Evolutionary conservation across 805 yeast species (phyloP).

Genomic region (Kluyveromyces starmeri): DNA sequence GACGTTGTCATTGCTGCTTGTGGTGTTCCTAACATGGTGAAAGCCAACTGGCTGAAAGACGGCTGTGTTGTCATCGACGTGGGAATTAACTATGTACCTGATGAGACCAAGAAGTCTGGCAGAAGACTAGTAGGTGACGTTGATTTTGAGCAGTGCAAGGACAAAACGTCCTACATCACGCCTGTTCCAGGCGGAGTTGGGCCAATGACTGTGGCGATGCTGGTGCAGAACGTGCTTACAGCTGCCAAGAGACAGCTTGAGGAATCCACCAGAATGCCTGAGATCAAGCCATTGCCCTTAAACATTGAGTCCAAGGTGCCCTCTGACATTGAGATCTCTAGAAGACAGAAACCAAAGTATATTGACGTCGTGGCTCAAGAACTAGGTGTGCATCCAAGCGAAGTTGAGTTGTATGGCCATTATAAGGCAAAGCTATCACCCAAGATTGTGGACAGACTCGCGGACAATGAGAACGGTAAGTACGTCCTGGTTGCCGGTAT

Average conservation of each 20-base stretch:
- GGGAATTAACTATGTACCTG: constrained; percentile 85
- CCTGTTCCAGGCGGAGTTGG: constrained; percentile 99
- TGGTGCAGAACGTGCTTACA: constrained; percentile 68
- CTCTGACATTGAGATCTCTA: constrained; percentile 81
- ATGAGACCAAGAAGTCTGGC: constrained; percentile 66
- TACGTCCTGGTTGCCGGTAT: constrained; percentile 93
- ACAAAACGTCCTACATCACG: constrained; percentile 60
- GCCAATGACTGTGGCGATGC: constrained; percentile 98
- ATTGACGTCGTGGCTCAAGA: constrained; percentile 69
- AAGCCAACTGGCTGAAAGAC: constrained; percentile 80
- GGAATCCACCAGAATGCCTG: constrained; percentile 34
- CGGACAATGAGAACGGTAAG: constrained; percentile 59
- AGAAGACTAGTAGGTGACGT: constrained; percentile 90
- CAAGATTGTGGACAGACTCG: constrained; percentile 59
- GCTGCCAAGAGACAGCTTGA: constrained; percentile 59
- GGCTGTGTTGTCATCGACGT: constrained; percentile 88
- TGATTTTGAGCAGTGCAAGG: constrained; percentile 60
- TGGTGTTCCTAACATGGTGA: constrained; percentile 76
- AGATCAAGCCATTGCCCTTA: constrained; percentile 49
- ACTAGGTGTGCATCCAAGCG: constrained; percentile 67
- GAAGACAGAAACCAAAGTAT: constrained; percentile 81
- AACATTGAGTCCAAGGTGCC: constrained; percentile 64
- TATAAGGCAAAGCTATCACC: constrained; percentile 83
- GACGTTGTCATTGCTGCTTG: constrained; percentile 85
- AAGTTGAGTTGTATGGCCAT: constrained; percentile 82